These are phyloP conservation scores for Primulina tabacum DNA, from an alignment of 257 asterid species.

Conservation along the genomic window DNA sequence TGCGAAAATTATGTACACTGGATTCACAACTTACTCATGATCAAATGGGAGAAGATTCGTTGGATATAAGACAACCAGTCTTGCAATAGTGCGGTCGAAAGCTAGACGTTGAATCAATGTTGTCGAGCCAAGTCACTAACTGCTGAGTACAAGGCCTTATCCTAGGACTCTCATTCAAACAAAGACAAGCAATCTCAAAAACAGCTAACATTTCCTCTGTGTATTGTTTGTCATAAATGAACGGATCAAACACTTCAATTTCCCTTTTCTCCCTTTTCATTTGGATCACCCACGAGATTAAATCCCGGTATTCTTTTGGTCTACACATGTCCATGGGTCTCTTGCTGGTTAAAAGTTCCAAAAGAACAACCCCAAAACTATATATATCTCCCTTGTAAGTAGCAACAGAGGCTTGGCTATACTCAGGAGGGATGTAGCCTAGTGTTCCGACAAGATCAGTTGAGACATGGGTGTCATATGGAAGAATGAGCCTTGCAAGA, in stretches of 20 bases:
- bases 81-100: slow-evolving; percentile 17
- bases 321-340: slow-evolving; percentile 86
- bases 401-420: slow-evolving; percentile 72
- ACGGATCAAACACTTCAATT: slow-evolving; percentile 62
- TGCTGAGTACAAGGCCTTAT: slow-evolving; percentile 58
- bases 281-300: slow-evolving; percentile 62
- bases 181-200: slow-evolving; percentile 66
- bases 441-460: slow-evolving; percentile 85
- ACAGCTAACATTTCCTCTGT: slow-evolving; percentile 48
- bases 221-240: slow-evolving; percentile 47
- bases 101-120: slow-evolving; percentile 32
- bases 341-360: slow-evolving; percentile 83
- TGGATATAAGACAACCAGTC: slow-evolving; percentile 7
- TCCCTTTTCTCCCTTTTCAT: slow-evolving; percentile 57
- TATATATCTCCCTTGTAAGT: slow-evolving; percentile 80
- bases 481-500: slow-evolving; percentile 73
- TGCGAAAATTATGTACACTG: background rate
- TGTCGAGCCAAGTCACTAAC: slow-evolving; percentile 66
- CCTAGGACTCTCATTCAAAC: slow-evolving; percentile 67
- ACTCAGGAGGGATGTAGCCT: slow-evolving; percentile 95
- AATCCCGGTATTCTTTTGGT: slow-evolving; percentile 54
- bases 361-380: slow-evolving; percentile 87
- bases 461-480: slow-evolving; percentile 75
- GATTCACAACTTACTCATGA: slow-evolving; percentile 19
- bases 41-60: slow-evolving; percentile 9